A percentile compares a stretch with the other conserved stretches of the same genome.
Conservation (phyloP, 2,329 filamentous ascomycete genomes). For the Colletotrichum gigasporum region DNA sequence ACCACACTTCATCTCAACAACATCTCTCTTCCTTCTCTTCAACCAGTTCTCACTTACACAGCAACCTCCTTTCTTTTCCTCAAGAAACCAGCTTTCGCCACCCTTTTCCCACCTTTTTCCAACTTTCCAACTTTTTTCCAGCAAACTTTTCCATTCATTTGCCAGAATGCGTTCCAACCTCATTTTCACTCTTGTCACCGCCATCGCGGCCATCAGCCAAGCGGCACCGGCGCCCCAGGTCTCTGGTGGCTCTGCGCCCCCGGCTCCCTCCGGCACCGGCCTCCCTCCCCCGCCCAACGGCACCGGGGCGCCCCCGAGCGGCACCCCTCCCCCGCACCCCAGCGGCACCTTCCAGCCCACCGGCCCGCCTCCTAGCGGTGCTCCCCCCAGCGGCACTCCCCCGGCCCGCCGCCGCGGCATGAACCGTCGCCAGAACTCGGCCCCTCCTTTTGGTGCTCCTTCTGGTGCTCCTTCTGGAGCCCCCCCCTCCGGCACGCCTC, state of each 20-base stretch:
- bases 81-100: no score
- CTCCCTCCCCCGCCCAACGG: slow-evolving; percentile 5
- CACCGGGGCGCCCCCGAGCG: slow-evolving; percentile 13
- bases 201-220: slow-evolving; percentile 22
- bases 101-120: neutral
- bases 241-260: slow-evolving; percentile 5
- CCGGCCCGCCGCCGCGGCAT: slow-evolving; percentile 16
- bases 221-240: slow-evolving; percentile 26
- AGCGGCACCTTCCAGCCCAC: slow-evolving; percentile 15
- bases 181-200: slow-evolving; percentile 23
- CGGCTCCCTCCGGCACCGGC: slow-evolving; percentile 7
- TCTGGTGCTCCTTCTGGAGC: slow-evolving; percentile 3
- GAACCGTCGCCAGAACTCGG: slow-evolving; percentile 16
- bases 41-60: no score
- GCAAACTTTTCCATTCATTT: slow-evolving; percentile 3
- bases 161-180: slow-evolving; percentile 25
- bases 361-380: slow-evolving; percentile 7
- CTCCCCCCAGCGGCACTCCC: slow-evolving; percentile 7
- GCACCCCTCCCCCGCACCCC: slow-evolving; percentile 14
- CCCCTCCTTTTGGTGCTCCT: slow-evolving; percentile 9
- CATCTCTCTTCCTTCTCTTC: neutral
- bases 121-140: neutral
- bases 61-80: neutral
- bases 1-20: slow-evolving; percentile 2
- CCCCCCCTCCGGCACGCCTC: slow-evolving; percentile 17